Percentiles rank a stretch among this genome's conserved stretches.
These are phyloP conservation scores for Akanthomyces dipterigenus DNA, from an alignment of 2,329 filamentous ascomycete genomes.

Conservation along the genomic window DNA sequence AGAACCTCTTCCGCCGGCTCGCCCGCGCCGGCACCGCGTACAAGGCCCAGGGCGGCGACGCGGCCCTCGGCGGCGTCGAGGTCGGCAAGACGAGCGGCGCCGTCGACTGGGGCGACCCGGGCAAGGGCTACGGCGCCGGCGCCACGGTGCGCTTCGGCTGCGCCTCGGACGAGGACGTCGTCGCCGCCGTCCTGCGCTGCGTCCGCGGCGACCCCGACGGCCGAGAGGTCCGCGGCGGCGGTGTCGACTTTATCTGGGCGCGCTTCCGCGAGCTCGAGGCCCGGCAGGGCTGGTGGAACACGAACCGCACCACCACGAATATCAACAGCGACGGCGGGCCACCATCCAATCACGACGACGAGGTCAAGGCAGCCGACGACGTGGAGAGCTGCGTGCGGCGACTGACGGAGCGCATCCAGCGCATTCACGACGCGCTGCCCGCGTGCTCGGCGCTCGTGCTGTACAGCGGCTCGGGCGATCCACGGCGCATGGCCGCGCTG, in stretches of 20 bases:
- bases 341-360: slow-evolving; percentile 19
- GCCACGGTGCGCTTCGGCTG: slow-evolving; percentile 53
- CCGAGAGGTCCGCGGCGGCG: slow-evolving; percentile 49
- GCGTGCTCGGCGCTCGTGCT: slow-evolving; percentile 60
- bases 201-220: slow-evolving; percentile 53
- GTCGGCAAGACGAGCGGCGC: slow-evolving; percentile 63
- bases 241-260: slow-evolving; percentile 62
- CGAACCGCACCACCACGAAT: slow-evolving; percentile 37
- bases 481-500: slow-evolving; percentile 57
- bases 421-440: slow-evolving; percentile 52
- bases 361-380: slow-evolving; percentile 8
- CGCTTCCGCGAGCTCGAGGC: slow-evolving; percentile 60
- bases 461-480: slow-evolving; percentile 60
- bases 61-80: slow-evolving; percentile 48
- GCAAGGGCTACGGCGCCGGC: slow-evolving; percentile 48
- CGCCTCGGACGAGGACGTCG: slow-evolving; percentile 52
- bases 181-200: slow-evolving; percentile 48
- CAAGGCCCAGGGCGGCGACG: slow-evolving; percentile 52
- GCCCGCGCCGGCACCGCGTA: slow-evolving; percentile 56
- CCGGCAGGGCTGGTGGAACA: slow-evolving; percentile 62
- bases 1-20: slow-evolving; percentile 85
- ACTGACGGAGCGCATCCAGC: slow-evolving; percentile 43
- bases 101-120: slow-evolving; percentile 83
- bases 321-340: slow-evolving; percentile 28
- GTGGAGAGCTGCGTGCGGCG: slow-evolving; percentile 41